Evolutionary conservation across 2,329 filamentous ascomycete species (phyloP).

Genomic region (Ascocoryne sarcoides): DNA sequence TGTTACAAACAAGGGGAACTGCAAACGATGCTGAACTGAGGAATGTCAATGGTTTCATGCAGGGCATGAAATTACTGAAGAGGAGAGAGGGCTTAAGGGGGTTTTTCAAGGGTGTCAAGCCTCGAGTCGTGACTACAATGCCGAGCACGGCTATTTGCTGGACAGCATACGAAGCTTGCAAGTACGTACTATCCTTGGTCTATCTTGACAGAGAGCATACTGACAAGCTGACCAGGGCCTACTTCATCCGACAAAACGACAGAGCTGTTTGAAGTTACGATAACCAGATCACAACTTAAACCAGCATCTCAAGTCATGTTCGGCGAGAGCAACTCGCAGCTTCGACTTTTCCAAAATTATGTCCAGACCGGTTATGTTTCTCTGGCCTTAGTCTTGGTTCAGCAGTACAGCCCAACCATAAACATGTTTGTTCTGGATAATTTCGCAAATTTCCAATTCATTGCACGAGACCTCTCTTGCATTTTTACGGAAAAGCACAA

Average conservation of each 20-base stretch:
- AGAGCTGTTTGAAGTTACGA: constrained; percentile 15
- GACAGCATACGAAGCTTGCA: constrained; percentile 66
- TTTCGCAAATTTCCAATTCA: neutral
- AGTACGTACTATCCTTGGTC: constrained; percentile 37
- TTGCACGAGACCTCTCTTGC: neutral
- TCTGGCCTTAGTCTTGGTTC: no score
- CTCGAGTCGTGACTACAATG: constrained; percentile 91
- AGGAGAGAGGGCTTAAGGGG: constrained; percentile 74
- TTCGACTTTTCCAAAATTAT: no score
- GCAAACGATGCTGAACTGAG: constrained; percentile 65
- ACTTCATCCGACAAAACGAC: constrained; percentile 50
- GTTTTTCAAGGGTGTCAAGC: constrained; percentile 89
- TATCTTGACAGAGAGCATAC: neutral
- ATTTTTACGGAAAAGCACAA: neutral
- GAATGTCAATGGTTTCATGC: constrained; percentile 27
- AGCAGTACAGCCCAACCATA: no score
- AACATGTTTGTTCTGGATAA: no score
- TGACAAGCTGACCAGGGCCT: constrained; percentile 37
- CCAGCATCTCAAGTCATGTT: no score
- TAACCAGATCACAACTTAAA: constrained; percentile 1
- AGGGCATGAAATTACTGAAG: constrained; percentile 32
- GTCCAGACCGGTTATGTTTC: no score
- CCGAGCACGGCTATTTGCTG: constrained; percentile 99
- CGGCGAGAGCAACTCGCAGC: no score
- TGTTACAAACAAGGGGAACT: constrained; percentile 86